Conservation (phyloP, 768 basidiomycete genomes). For the Floccularia luteovirens region DNA sequence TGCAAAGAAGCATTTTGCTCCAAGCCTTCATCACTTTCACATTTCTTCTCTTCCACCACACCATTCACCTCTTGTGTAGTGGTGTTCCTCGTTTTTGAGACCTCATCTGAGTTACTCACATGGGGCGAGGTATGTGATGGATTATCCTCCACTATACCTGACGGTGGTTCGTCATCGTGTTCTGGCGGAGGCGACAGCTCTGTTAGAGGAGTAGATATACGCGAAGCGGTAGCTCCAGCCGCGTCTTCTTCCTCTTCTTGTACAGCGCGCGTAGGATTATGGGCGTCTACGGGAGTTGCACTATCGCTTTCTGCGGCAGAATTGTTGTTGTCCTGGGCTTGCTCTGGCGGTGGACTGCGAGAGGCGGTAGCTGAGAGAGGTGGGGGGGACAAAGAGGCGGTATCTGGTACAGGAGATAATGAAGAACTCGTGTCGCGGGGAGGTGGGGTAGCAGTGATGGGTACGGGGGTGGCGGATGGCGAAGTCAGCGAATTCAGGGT, state of each 20-base stretch:
- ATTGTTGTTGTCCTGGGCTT: slow-evolving; percentile 24
- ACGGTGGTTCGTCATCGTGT: slow-evolving; percentile 27
- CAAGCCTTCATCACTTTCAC: not conserved
- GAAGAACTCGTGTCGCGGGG: slow-evolving; percentile 44
- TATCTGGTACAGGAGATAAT: slow-evolving; percentile 47
- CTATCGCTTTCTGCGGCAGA: too few species aligned
- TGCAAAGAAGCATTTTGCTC: not conserved
- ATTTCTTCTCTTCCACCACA: not conserved
- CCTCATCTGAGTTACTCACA: not conserved
- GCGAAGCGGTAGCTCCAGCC: slow-evolving; percentile 27
- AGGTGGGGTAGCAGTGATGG: slow-evolving; percentile 16
- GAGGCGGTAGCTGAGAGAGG: slow-evolving; percentile 11
- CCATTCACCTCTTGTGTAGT: not conserved
- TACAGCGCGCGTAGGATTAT: slow-evolving; percentile 24
- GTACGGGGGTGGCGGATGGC: slow-evolving; percentile 10
- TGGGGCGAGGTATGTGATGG: too few species aligned
- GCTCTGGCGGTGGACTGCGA: slow-evolving; percentile 13
- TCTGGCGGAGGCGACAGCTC: slow-evolving; percentile 68
- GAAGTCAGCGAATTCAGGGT: not conserved
- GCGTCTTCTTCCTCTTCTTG: slow-evolving; percentile 27
- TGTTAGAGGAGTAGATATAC: slow-evolving; percentile 67
- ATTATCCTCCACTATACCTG: too few species aligned
- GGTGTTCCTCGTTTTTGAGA: slow-evolving; percentile 6
- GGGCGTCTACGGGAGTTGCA: slow-evolving; percentile 21
- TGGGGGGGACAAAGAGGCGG: slow-evolving; percentile 25